These are phyloP conservation scores for Pleurotus pulmonarius DNA, from an alignment of 768 basidiomycete genomes.

Conservation along the genomic window DNA sequence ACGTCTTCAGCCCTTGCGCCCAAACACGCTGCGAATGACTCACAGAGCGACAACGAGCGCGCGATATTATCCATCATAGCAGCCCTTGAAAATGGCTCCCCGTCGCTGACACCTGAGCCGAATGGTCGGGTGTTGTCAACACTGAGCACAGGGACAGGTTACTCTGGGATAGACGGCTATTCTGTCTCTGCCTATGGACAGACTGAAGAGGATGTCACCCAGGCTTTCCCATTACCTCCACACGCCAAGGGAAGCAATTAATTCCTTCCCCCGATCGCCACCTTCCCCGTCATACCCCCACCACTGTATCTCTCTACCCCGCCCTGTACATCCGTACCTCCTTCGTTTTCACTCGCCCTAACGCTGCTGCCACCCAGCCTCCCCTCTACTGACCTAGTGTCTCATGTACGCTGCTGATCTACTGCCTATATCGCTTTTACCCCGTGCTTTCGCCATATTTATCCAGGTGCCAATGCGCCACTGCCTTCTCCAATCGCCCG, in stretches of 20 bases:
- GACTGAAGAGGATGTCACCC: slow-evolving; percentile 4
- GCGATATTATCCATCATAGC: slow-evolving; percentile 6
- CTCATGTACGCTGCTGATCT: slow-evolving; percentile 3
- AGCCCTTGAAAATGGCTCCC: background rate
- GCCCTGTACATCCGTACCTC: background rate
- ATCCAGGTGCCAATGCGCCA: slow-evolving; percentile 5
- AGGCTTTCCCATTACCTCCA: slow-evolving; percentile 4
- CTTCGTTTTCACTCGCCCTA: background rate
- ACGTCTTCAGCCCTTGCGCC: background rate
- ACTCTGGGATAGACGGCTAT: slow-evolving; percentile 2
- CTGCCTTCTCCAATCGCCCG: slow-evolving; percentile 2
- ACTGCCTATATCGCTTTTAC: background rate
- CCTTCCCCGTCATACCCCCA: background rate
- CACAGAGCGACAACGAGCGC: slow-evolving; percentile 6
- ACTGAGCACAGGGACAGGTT: slow-evolving; percentile 2
- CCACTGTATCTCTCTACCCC: background rate
- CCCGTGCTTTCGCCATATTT: background rate
- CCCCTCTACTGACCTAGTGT: background rate
- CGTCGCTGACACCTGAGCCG: background rate
- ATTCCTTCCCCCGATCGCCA: background rate
- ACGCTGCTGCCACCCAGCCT: background rate
- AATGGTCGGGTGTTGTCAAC: background rate
- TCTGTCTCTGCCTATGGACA: background rate
- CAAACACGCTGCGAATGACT: background rate
- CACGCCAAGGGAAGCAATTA: background rate